These are phyloP conservation scores for Fraxinus anomala DNA, from an alignment of 257 asterid genomes.

Conservation along the genomic window DNA sequence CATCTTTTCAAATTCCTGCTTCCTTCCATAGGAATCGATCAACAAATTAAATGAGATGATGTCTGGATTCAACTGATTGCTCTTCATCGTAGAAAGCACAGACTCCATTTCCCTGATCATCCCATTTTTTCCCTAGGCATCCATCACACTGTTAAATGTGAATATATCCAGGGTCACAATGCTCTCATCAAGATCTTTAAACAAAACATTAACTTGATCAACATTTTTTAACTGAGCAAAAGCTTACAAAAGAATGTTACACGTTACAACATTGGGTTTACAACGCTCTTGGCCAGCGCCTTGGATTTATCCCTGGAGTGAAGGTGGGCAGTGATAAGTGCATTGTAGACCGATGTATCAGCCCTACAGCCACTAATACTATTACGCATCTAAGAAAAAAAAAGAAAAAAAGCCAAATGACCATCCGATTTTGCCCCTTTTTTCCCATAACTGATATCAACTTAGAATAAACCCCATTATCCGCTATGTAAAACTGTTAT, in stretches of 20 bases:
- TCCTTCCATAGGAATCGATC: constrained; percentile 86
- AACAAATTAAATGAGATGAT: constrained; percentile 73
- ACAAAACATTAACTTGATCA: constrained; percentile 65
- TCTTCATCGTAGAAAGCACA: constrained; percentile 73
- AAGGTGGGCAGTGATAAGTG: constrained; percentile 87
- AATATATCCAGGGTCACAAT: constrained; percentile 66
- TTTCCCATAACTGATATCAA: constrained; percentile 90
- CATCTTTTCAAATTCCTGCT: constrained; percentile 92
- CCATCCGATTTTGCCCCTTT: constrained; percentile 90
- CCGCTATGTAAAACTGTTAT: constrained; percentile 89
- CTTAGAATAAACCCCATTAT: constrained; percentile 91
- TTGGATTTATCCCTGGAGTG: constrained; percentile 78
- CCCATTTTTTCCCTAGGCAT: constrained; percentile 86
- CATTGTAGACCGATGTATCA: constrained; percentile 86
- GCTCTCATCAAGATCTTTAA: constrained; percentile 75
- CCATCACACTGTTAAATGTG: constrained; percentile 92
- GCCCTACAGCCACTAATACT: constrained; percentile 94
- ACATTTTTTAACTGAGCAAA: constrained; percentile 71
- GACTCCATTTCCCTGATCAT: constrained; percentile 86
- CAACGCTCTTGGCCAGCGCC: constrained; percentile 77
- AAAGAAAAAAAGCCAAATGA: constrained; percentile 77
- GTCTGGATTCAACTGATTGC: constrained; percentile 75
- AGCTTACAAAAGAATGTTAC: constrained; percentile 88
- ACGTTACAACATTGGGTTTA: constrained; percentile 73
- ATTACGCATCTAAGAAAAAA: constrained; percentile 85